A percentile compares a stretch with the other conserved stretches of the same genome.
These are phyloP conservation scores for Gamsiella multidivaricata DNA, from an alignment of 192 early-diverging fungal species.

Conservation along the genomic window DNA sequence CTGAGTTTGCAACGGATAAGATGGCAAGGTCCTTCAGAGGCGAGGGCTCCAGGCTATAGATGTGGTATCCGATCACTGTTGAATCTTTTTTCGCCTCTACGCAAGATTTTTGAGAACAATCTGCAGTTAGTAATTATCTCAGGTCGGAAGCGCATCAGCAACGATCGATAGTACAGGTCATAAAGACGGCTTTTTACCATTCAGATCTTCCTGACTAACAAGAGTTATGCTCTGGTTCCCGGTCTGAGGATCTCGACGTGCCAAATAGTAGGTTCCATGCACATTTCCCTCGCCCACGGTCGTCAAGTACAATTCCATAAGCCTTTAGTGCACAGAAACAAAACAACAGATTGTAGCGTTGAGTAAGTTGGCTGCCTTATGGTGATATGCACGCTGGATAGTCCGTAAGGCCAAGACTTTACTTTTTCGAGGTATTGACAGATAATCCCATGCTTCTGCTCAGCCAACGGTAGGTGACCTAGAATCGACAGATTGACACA, in stretches of 20 bases:
- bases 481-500: background rate
- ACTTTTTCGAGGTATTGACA: slow-evolving; percentile 49
- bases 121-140: background rate
- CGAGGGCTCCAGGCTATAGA: slow-evolving; percentile 45
- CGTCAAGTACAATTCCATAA: slow-evolving; percentile 40
- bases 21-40: slow-evolving; percentile 31
- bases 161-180: no score
- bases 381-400: no score
- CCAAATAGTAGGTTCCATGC: slow-evolving; percentile 39
- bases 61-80: slow-evolving; percentile 28
- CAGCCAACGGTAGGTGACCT: slow-evolving; percentile 51
- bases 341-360: no score
- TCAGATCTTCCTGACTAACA: slow-evolving; percentile 25
- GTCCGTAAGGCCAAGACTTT: no score
- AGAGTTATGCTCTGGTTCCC: slow-evolving; percentile 26
- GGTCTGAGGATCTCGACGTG: slow-evolving; percentile 34
- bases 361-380: no score
- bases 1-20: slow-evolving; percentile 28
- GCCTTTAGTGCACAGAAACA: slow-evolving; percentile 3
- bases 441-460: slow-evolving; percentile 52
- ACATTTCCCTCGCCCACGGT: slow-evolving; percentile 30
- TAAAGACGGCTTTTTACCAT: slow-evolving; percentile 10
- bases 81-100: slow-evolving; percentile 23
- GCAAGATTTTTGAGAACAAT: background rate
- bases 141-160: background rate